Conservation (phyloP, 2,329 filamentous ascomycete species). For the Dactylellina haptotyla region DNA sequence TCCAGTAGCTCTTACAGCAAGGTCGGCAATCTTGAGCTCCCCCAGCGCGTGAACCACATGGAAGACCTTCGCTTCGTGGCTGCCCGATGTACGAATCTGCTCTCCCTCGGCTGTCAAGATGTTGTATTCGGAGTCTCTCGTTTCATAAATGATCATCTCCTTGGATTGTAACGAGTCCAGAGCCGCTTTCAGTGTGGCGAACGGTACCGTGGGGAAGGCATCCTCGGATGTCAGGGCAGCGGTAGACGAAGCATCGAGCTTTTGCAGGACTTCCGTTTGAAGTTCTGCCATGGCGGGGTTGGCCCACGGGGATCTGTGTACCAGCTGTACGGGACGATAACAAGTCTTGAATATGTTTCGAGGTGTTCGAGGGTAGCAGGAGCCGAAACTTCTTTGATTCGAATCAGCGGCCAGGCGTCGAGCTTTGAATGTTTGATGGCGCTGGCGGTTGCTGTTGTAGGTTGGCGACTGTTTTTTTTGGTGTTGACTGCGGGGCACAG, state of each 20-base stretch:
- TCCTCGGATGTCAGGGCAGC: constrained; percentile 75
- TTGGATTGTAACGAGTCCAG: constrained; percentile 85
- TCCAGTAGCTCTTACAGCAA: constrained; percentile 62
- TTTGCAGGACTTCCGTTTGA: constrained; percentile 72
- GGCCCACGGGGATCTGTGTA: not conserved
- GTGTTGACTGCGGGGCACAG: constrained; percentile 48
- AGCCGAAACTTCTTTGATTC: not conserved
- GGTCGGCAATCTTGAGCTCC: constrained; percentile 80
- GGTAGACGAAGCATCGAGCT: constrained; percentile 67
- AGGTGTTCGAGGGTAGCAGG: not conserved
- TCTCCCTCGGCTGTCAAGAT: constrained; percentile 79
- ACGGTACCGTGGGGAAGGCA: constrained; percentile 74
- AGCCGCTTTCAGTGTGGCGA: constrained; percentile 80
- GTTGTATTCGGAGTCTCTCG: constrained; percentile 80
- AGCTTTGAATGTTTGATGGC: constrained; percentile 2
- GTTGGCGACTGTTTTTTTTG: constrained; percentile 29
- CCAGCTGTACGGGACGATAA: constrained; percentile 2
- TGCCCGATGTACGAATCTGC: constrained; percentile 77
- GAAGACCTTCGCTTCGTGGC: constrained; percentile 84
- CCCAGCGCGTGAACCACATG: constrained; percentile 77
- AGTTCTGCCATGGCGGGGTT: constrained; percentile 65
- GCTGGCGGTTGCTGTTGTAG: constrained; percentile 22
- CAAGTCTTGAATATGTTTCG: constrained; percentile 23
- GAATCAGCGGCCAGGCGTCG: not conserved
- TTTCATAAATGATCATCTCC: constrained; percentile 86